Base-by-base conservation (phyloP, 2,329 filamentous ascomycete genomes). In the Monilinia fructicola region DNA sequence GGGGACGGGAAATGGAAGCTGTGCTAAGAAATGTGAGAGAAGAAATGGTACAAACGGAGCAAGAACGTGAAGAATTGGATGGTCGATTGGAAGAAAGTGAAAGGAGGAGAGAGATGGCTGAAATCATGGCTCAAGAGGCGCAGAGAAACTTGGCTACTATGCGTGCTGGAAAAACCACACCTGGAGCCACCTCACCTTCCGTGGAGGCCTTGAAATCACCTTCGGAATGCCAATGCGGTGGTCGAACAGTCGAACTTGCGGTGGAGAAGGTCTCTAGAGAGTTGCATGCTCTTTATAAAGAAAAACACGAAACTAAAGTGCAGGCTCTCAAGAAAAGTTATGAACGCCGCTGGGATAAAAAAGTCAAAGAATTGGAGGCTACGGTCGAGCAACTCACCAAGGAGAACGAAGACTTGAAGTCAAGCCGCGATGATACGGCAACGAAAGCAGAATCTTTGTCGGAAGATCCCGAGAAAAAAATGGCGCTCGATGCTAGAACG, bases 261-360 rank as follows among this genome's bases (percentile, higher is more conserved):
- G 90, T 94, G 28, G 92, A 97, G 78, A 92, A 93, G 71, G 93
- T 98, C 52, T 93, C 94, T n/a, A 86, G 92, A 40, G 95, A 99
- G 76, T 84, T 99, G 52, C 95, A 99, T 77, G 85, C 89, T 0
- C 84, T 97, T 14, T 99, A 99, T 84, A 98, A 97, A 81, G 88
- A 90, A 76, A 99, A 99, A 80, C 95, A 99, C 77, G 94, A 98
- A 81, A 92, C 89, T 69, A 99, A 99, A 81, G 94, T 98, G 54
- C 86, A 91, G 0, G 94, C 93, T 4, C 83, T 99, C 71, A 98
- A 90, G 80, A 89, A 89, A 79, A 89, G 85, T 69, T 90, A 98
- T 79, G 92, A 97, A 77, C 85, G 86, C 56, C 88, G 94, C 65
- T 95, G 92, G 86, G 92, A 96, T 78, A 96, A 96, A 83, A 91